phyloP scores from a whole-genome alignment of 1,284 basidiomycete genomes.

The Puccinia hordei region DNA sequence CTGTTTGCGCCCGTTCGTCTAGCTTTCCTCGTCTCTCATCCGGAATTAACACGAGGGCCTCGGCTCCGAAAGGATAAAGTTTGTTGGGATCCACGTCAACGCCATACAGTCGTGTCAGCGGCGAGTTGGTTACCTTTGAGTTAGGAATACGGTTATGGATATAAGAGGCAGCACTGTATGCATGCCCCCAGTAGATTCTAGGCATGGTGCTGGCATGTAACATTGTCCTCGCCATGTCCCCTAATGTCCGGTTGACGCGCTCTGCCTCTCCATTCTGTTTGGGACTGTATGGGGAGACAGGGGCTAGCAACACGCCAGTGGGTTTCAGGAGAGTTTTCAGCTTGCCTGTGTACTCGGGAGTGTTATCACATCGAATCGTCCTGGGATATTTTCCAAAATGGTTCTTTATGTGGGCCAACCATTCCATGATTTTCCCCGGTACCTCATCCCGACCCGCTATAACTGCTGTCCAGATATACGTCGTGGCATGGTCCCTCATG shows the following conservation, averaged over 20 bases:
- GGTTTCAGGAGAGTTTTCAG: background rate
- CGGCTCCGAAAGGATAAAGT: constrained; percentile 9
- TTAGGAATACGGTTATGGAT: constrained; percentile 8
- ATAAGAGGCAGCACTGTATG: background rate
- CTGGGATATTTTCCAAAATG: background rate
- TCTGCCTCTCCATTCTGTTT: constrained; percentile 32
- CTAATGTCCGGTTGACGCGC: constrained; percentile 4
- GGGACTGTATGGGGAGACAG: background rate
- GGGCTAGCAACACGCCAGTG: background rate
- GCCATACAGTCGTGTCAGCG: background rate
- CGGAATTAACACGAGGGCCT: background rate
- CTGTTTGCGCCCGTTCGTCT: background rate
- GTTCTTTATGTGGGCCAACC: background rate
- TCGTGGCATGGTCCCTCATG: constrained; percentile 5
- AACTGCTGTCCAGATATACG: background rate
- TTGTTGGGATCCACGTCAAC: background rate
- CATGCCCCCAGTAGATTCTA: background rate
- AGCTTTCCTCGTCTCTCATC: background rate
- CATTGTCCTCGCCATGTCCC: constrained; percentile 23
- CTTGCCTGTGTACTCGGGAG: background rate
- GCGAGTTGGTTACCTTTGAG: background rate
- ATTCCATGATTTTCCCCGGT: background rate
- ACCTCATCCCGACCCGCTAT: background rate
- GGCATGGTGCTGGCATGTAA: background rate
- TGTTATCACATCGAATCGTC: background rate